Conservation (phyloP, 441 rosid species). For the Flueggea neowawraea region DNA sequence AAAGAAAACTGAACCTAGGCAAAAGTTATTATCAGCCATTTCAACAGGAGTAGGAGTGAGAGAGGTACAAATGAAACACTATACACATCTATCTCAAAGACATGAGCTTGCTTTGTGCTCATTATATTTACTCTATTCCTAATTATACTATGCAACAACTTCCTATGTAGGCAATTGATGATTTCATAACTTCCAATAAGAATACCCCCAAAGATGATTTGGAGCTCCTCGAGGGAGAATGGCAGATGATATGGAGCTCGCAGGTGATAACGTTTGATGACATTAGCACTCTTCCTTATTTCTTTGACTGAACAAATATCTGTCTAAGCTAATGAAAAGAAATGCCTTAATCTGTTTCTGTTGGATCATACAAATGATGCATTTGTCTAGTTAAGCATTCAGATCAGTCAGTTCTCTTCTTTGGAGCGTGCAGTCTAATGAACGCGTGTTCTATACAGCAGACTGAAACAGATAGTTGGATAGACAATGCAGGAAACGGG, state of each 20-base stretch:
- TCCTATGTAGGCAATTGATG: slow-evolving; percentile 62
- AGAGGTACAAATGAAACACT: slow-evolving; percentile 39
- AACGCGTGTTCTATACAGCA: slow-evolving; percentile 21
- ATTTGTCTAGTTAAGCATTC: too few species aligned
- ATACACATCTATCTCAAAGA: background rate
- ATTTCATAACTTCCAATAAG: slow-evolving; percentile 43
- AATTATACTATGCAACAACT: background rate
- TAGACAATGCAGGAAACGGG: slow-evolving; percentile 90
- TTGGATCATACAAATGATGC: too few species aligned
- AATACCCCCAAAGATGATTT: slow-evolving; percentile 30
- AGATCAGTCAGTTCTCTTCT: too few species aligned
- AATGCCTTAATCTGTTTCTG: too few species aligned
- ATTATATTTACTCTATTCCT: background rate
- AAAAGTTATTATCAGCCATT: slow-evolving; percentile 66
- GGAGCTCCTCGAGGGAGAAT: slow-evolving; percentile 73
- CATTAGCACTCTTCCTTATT: too few species aligned
- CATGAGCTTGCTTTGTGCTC: background rate
- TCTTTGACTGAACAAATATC: too few species aligned
- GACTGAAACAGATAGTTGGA: slow-evolving; percentile 93
- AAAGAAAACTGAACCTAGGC: slow-evolving; percentile 79
- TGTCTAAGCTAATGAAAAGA: too few species aligned
- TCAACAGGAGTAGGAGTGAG: slow-evolving; percentile 45
- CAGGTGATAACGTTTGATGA: slow-evolving; percentile 40
- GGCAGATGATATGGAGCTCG: slow-evolving; percentile 99
- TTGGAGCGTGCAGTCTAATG: too few species aligned